Evolutionary conservation across 495 filamentous ascomycete genomes (phyloP).

Genomic region (Cercophora newfieldiana): DNA sequence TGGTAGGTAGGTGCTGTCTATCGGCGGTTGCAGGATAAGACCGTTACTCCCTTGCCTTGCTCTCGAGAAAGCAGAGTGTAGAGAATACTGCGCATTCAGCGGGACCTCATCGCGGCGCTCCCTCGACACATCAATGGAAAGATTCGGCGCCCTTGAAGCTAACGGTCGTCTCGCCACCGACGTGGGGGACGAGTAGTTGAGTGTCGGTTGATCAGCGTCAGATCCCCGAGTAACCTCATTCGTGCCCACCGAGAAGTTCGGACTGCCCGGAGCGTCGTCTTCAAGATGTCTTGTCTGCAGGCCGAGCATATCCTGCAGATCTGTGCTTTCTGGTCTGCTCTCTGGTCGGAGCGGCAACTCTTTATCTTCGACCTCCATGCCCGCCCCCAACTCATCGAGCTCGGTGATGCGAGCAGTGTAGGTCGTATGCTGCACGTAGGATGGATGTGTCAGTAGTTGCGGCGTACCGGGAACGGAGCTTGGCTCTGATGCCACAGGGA

Average conservation of each 20-base stretch:
- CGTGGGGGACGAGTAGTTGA: slow-evolving; percentile 34
- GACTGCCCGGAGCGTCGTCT: slow-evolving; percentile 24
- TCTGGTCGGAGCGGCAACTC: slow-evolving; percentile 76
- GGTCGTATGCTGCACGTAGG: slow-evolving; percentile 65
- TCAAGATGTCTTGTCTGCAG: slow-evolving; percentile 47
- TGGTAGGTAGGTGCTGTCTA: slow-evolving; percentile 58
- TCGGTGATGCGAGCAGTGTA: slow-evolving; percentile 88
- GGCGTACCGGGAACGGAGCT: background rate
- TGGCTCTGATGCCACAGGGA: no score
- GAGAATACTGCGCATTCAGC: slow-evolving; percentile 34
- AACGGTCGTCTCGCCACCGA: slow-evolving; percentile 18
- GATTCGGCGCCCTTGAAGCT: slow-evolving; percentile 11
- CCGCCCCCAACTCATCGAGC: slow-evolving; percentile 66
- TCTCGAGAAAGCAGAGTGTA: slow-evolving; percentile 51
- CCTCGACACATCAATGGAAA: slow-evolving; percentile 23
- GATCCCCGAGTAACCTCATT: background rate
- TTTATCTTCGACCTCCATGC: slow-evolving; percentile 61
- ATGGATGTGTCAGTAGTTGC: slow-evolving; percentile 11
- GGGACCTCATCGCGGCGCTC: slow-evolving; percentile 25
- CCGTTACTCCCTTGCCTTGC: slow-evolving; percentile 46
- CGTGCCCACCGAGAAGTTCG: slow-evolving; percentile 1
- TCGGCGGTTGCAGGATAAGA: slow-evolving; percentile 42
- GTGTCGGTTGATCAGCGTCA: slow-evolving; percentile 25
- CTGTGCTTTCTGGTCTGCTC: slow-evolving; percentile 65
- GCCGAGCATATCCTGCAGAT: slow-evolving; percentile 45